phyloP scores from a whole-genome alignment of 1,139 yeast species.

The Candida mesenterica region DNA sequence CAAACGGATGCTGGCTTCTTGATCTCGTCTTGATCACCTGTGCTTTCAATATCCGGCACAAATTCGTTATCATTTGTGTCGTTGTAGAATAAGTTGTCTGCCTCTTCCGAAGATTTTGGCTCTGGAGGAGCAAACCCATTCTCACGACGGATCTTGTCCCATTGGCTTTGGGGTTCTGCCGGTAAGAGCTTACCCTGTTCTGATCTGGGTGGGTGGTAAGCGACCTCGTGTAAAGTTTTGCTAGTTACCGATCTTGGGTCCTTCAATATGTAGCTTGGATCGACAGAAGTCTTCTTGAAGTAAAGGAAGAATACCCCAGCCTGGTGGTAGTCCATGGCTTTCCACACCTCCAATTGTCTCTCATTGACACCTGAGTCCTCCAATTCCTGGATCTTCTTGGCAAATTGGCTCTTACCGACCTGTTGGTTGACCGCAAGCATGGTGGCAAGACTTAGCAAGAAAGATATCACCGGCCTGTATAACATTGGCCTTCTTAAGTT shows the following conservation, averaged over 20 bases:
- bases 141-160: constrained; percentile 33
- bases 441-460: constrained; percentile 29
- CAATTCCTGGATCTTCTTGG: constrained; percentile 17
- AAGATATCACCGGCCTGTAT: constrained; percentile 35
- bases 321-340: constrained; percentile 37
- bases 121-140: constrained; percentile 25
- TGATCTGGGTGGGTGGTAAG: constrained; percentile 21
- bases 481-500: constrained; percentile 15
- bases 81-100: background rate
- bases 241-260: constrained; percentile 35
- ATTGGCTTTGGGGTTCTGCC: constrained; percentile 16
- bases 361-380: constrained; percentile 12
- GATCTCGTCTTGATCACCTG: constrained; percentile 1
- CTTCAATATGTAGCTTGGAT: constrained; percentile 33
- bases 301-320: constrained; percentile 37
- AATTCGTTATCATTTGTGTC: constrained; percentile 1
- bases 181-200: background rate
- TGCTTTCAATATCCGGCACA: constrained; percentile 1
- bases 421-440: constrained; percentile 28
- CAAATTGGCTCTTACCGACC: constrained; percentile 25
- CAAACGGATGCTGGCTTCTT: constrained; percentile 14
- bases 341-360: constrained; percentile 35
- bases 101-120: background rate
- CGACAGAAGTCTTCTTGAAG: constrained; percentile 32
- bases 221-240: constrained; percentile 21